Conservation (phyloP, 192 early-diverging fungal species). For the Coemansia reversa region DNA sequence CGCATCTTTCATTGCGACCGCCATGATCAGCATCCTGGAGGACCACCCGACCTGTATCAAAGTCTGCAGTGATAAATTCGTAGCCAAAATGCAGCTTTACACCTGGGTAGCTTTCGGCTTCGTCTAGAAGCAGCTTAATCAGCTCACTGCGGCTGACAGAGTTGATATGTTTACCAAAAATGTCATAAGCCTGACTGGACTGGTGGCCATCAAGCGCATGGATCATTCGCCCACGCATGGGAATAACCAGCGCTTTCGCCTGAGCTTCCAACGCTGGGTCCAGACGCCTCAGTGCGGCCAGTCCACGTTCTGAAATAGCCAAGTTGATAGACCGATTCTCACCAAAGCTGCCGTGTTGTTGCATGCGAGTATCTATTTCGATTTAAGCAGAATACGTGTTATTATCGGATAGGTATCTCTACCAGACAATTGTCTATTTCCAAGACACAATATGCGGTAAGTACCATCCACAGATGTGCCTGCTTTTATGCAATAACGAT, state of each 20-base stretch:
- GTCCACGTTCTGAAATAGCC: conserved; percentile 83
- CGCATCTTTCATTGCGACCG: conserved; percentile 33
- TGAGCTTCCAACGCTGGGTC: conserved; percentile 65
- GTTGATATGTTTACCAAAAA: conserved; percentile 91
- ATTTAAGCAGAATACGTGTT: background rate
- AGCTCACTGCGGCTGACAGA: conserved; percentile 83
- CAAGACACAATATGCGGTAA: too few relatives aligned
- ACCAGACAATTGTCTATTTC: too few relatives aligned
- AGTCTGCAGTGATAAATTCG: conserved; percentile 65
- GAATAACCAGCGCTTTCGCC: conserved; percentile 71
- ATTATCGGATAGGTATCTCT: background rate
- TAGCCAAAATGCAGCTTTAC: conserved; percentile 79
- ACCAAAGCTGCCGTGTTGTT: conserved; percentile 55
- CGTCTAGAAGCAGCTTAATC: conserved; percentile 77
- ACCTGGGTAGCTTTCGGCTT: conserved; percentile 63
- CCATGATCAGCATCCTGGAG: conserved; percentile 34
- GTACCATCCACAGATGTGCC: background rate
- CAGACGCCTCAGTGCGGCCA: conserved; percentile 74
- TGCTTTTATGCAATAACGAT: background rate
- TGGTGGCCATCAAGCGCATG: conserved; percentile 72
- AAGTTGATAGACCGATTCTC: conserved; percentile 88
- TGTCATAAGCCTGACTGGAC: conserved; percentile 80
- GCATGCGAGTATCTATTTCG: conserved; percentile 61
- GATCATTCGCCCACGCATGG: conserved; percentile 93
- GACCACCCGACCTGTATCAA: conserved; percentile 62